These are phyloP conservation scores for Mrakia blollopis DNA, from an alignment of 768 basidiomycete genomes.

Conservation along the genomic window DNA sequence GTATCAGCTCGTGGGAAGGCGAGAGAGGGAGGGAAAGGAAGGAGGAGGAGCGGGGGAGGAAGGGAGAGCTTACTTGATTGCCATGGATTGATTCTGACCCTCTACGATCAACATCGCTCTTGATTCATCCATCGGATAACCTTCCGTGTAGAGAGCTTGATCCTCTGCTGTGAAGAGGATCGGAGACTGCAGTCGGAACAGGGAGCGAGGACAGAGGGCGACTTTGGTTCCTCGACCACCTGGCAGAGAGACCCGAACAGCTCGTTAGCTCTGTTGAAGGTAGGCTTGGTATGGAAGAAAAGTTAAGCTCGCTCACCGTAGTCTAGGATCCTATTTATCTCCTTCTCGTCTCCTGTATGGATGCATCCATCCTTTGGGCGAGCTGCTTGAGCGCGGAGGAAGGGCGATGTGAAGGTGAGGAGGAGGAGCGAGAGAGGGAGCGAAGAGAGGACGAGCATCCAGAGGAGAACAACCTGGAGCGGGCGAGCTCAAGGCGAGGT, in stretches of 20 bases:
- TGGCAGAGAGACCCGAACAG: constrained; percentile 4
- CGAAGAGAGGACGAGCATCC: neutral
- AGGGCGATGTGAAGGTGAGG: constrained; percentile 3
- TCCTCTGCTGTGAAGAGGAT: constrained; percentile 42
- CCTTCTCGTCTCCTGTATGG: constrained; percentile 31
- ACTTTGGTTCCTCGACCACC: constrained; percentile 42
- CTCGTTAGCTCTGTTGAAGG: neutral
- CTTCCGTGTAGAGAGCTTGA: constrained; percentile 43
- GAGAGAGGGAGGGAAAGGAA: too few relatives aligned
- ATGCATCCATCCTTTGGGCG: constrained; percentile 3
- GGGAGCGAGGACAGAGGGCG: constrained; percentile 42
- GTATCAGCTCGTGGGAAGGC: neutral
- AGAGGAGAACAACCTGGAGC: too few relatives aligned
- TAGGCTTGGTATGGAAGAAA: neutral
- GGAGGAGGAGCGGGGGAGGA: too few relatives aligned
- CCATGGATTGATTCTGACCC: constrained; percentile 41
- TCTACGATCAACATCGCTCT: constrained; percentile 44
- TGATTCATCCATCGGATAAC: constrained; percentile 39
- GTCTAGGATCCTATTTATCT: constrained; percentile 33
- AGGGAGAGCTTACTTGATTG: constrained; percentile 40
- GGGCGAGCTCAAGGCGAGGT: too few relatives aligned
- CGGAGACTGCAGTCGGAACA: constrained; percentile 40
- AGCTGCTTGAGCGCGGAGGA: constrained; percentile 2
- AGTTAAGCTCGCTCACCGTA: constrained; percentile 8
- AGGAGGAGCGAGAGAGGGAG: constrained; percentile 10